Percentiles rank a stretch among this genome's conserved stretches.
Evolutionary conservation across 805 yeast species (phyloP).

Genomic region (Blastobotrys attinorum): DNA sequence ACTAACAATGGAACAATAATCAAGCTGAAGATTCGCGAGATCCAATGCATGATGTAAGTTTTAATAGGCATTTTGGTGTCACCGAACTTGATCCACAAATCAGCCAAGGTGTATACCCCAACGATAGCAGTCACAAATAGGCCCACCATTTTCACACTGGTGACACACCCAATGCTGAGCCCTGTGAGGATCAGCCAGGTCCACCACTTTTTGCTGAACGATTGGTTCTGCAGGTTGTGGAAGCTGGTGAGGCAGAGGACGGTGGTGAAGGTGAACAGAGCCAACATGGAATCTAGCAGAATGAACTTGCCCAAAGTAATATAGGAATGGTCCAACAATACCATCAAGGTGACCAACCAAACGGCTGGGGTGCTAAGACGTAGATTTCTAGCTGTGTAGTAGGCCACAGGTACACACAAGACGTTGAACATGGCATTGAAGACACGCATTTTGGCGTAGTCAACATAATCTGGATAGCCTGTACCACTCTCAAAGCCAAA

Average conservation of each 20-base stretch:
- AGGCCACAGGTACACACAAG: constrained; percentile 78
- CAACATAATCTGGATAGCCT: constrained; percentile 65
- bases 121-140: constrained; percentile 79
- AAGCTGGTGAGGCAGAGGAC: constrained; percentile 64
- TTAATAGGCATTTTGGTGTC: constrained; percentile 35
- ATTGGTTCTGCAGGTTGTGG: constrained; percentile 46
- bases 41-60: constrained; percentile 53
- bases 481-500: constrained; percentile 85
- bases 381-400: constrained; percentile 67
- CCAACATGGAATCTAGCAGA: constrained; percentile 81
- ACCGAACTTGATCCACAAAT: constrained; percentile 79
- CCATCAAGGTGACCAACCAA: constrained; percentile 72
- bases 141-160: constrained; percentile 96
- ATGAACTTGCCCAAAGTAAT: constrained; percentile 84
- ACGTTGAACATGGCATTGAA: constrained; percentile 83
- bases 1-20: constrained; percentile 65
- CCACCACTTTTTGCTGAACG: constrained; percentile 89
- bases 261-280: constrained; percentile 83
- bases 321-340: constrained; percentile 68
- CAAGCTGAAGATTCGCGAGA: constrained; percentile 52
- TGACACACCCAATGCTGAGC: constrained; percentile 76
- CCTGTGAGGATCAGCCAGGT: constrained; percentile 85
- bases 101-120: constrained; percentile 83
- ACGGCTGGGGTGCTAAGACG: constrained; percentile 65
- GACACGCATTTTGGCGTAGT: constrained; percentile 74